Conservation (phyloP, 345 rosid species). For the Dipteronia dyeriana region DNA sequence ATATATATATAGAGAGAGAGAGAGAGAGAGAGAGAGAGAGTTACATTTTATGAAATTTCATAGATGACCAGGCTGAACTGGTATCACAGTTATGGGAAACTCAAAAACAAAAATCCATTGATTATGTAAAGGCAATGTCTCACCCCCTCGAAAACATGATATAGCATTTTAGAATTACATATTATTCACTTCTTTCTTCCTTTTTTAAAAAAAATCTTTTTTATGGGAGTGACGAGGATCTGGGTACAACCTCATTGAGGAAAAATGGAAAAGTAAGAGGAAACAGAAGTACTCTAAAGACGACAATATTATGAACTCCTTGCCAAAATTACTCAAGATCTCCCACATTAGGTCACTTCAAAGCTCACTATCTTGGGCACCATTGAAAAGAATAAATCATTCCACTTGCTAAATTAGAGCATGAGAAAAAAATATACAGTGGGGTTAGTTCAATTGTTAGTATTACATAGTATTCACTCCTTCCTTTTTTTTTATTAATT, state of each 20-base stretch:
- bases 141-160: not conserved
- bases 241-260: not conserved
- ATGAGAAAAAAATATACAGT: not conserved
- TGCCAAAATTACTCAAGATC: not conserved
- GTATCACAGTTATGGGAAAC: not conserved
- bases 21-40: not conserved
- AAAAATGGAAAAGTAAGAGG: not conserved
- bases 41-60: not conserved
- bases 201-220: not conserved
- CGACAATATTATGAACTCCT: not conserved
- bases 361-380: not conserved
- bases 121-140: not conserved
- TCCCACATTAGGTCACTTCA: not conserved
- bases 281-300: not conserved
- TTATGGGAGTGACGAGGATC: not conserved
- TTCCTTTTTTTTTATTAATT: no score
- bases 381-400: not conserved
- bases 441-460: no score
- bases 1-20: not conserved
- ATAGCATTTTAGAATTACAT: not conserved
- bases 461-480: no score
- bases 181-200: not conserved
- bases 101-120: not conserved
- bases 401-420: not conserved
- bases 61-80: not conserved